Evolutionary conservation across 768 basidiomycete genomes (phyloP).

Genomic region (Lactarius tabidus): DNA sequence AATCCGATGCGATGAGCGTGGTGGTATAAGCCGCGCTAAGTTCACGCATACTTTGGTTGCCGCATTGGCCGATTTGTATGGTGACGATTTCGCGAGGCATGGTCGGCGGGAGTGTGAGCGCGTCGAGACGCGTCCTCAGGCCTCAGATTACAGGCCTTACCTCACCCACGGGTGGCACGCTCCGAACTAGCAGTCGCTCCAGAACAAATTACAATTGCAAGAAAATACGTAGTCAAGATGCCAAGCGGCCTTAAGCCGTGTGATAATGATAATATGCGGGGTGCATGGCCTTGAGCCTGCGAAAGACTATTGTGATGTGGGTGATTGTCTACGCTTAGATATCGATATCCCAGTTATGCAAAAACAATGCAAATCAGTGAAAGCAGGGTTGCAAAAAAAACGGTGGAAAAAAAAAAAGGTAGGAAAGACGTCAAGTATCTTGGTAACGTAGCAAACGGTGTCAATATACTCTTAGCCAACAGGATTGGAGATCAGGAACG

Average conservation of each 20-base stretch:
- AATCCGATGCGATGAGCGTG: slow-evolving; percentile 2
- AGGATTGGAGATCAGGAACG: not conserved
- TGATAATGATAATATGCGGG: slow-evolving; percentile 26
- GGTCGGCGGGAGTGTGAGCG: not conserved
- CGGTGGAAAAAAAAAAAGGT: slow-evolving; percentile 5
- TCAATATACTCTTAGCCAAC: slow-evolving; percentile 7
- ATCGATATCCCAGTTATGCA: slow-evolving; percentile 21
- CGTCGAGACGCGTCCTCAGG: not conserved
- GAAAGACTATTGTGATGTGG: slow-evolving; percentile 11
- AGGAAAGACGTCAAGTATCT: not conserved
- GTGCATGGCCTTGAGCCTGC: slow-evolving; percentile 26
- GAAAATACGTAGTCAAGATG: slow-evolving; percentile 22
- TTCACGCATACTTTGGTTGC: slow-evolving; percentile 69
- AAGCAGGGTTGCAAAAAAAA: slow-evolving; percentile 12
- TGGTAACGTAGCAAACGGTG: not conserved
- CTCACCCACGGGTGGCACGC: not conserved
- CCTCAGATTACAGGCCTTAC: no score
- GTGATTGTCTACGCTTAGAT: slow-evolving; percentile 21
- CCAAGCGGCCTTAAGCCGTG: slow-evolving; percentile 26
- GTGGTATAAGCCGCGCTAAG: slow-evolving; percentile 23
- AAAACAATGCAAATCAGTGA: slow-evolving; percentile 14
- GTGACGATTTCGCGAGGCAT: slow-evolving; percentile 88
- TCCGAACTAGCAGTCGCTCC: not conserved
- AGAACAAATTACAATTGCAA: slow-evolving; percentile 20
- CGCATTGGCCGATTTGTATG: slow-evolving; percentile 85